Evolutionary conservation across 305 asterid species (phyloP), one percentile per base, ranked within the genome.

Genomic region (Fraxinus sp.): DNA sequence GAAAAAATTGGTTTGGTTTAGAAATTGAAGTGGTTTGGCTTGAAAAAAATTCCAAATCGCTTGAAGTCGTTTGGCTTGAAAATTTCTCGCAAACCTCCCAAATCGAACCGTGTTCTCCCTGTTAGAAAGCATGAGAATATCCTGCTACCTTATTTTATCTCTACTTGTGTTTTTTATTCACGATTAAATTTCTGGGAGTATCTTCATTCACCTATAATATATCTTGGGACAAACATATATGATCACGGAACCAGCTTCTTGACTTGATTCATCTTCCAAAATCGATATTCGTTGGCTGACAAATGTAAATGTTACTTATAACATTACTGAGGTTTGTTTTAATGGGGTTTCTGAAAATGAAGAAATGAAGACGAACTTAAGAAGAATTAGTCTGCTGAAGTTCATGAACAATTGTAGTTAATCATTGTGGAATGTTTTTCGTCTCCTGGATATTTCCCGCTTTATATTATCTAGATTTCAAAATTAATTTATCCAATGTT

Each of bases 401-500:
- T 43, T 52, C 84, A 20, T 71, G 78, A 80, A 30, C 36, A 13
- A 72, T 35, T 68, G 33, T 13, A 68, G 37, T 28, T 64, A 33
- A 78, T 78, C 13, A 26, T 35, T 20, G 26, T 75, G 41, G 33
- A 24, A 8, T 55, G 18, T 55, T 11, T 3, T 77, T 66, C n/a
- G 37, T 20, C 16, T 3, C 32, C 20, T 9, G 52, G 18, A 16
- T 39, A 75, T 20, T 32, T n/a, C 33, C 79, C 33, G 5, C 24
- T 74, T 37, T 24, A 10, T 74, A 7, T 78, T 43, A 71, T 77
- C 11, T 76, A 79, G 79, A 77, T 66, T 80, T 70, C 13, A 22
- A 71, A 79, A 13, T 77, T 79, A 73, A 84, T 49, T 68, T 80
- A 28, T 85, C 52, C 30, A 20, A 32, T 35, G 39, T 14, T 83